Base-by-base conservation (phyloP, 345 rosid genomes). In the Anastatica hierochuntica region DNA sequence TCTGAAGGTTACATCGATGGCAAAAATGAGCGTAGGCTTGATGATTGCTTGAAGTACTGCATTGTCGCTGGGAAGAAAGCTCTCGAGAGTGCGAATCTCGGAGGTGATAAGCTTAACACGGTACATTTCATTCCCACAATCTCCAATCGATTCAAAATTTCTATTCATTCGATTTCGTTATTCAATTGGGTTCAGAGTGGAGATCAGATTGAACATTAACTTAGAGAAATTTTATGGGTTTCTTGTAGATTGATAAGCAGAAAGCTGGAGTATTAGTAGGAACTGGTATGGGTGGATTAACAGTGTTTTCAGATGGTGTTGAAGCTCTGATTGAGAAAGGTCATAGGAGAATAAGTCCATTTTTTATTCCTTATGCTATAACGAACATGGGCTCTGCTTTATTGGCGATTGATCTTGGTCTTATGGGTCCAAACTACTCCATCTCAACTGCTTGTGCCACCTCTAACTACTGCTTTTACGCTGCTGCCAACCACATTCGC, bases 361-460 rank as follows among this genome's bases (percentile, higher is more conserved):
- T 94, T 65, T 80, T 88, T 46, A 80, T 88, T 64, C 99, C 99
- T 13, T 94, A 82, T 75, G 77, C 94, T 14, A 83, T 88, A 31
- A 85, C 97, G 38, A 94, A 94, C 72, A 94, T 94, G 99, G 90
- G 80, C 13, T 85, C 99, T 53, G 99, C 99, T 21, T 74, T 94
- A 66, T 76, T 94, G 67, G 95, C 75, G 3, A 94, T 94, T 68
- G 99, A 88, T 15, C 77, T 88, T 66, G 99, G 99, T 45, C 83
- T 94, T 48, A 94, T 85, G 97, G 99, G 99, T 53, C 99, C 99
- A 7, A 94, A 88, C 71, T 94, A 94, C 72, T 94, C 97, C 5
- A 94, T 94, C 36, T 94, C 99, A 50, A 83, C 97, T 51, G 97
- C 99, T 26, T 94, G 97, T 68, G 95, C 97, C 13, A 88, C 99